Conservation (phyloP, 345 rosid genomes). For the Arabidopsis suecica region DNA sequence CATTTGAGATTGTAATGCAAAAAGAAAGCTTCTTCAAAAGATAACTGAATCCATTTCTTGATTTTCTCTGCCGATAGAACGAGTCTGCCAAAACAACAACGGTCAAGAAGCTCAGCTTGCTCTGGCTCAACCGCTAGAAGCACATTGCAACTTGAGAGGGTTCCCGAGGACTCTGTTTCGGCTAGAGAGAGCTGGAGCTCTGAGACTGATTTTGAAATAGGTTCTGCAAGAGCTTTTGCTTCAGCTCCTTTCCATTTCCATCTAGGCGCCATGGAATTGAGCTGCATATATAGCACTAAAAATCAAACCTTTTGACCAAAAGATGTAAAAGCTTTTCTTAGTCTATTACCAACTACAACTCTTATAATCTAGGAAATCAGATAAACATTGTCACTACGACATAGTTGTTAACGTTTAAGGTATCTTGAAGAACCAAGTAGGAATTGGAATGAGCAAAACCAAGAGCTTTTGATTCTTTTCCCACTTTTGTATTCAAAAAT, state of each 20-base stretch:
- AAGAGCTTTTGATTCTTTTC: not conserved
- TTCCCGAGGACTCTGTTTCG: conserved; percentile 51
- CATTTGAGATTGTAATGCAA: conserved; percentile 63
- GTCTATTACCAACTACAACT: not conserved
- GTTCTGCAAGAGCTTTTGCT: conserved; percentile 75
- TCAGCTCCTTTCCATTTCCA: conserved; percentile 84
- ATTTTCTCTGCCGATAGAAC: conserved; percentile 60
- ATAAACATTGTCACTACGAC: not conserved
- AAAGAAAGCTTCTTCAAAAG: conserved; percentile 85
- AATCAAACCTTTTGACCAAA: conserved; percentile 24
- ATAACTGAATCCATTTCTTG: conserved; percentile 73
- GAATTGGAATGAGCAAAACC: not conserved
- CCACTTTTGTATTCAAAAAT: not conserved
- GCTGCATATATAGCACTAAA: conserved; percentile 12
- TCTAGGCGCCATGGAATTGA: conserved; percentile 65
- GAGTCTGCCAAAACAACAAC: conserved; percentile 75
- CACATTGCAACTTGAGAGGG: conserved; percentile 58
- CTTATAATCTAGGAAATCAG: not conserved
- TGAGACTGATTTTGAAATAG: conserved; percentile 66
- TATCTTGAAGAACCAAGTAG: not conserved
- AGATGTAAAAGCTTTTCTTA: not conserved
- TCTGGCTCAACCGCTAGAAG: conserved; percentile 60
- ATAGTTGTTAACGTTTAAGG: too few relatives aligned
- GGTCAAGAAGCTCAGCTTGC: conserved; percentile 61
- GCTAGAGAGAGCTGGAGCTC: conserved; percentile 62